Conservation (phyloP, 108 stramenopile species). For the Discostella pseudostelligera region DNA sequence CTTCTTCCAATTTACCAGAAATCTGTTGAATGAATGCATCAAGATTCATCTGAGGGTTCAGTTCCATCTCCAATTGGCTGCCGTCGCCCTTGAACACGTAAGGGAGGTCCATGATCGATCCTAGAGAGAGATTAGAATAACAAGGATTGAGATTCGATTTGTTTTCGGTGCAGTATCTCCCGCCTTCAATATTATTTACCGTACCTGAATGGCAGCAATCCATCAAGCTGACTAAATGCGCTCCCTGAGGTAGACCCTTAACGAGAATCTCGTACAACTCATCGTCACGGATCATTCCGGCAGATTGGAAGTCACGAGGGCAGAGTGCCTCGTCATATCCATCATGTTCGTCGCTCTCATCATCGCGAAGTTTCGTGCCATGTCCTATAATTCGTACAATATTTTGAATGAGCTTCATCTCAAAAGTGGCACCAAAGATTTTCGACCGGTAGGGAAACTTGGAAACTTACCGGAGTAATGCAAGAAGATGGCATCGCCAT, state of each 20-base stretch:
- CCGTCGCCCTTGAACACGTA: conserved; percentile 64
- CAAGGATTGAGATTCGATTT: too few relatives aligned
- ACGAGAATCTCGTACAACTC: conserved; percentile 56
- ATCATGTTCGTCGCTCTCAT: conserved; percentile 60
- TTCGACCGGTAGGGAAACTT: too few relatives aligned
- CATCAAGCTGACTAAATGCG: conserved; percentile 48
- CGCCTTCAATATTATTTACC: not conserved
- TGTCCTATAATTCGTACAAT: conserved; percentile 57
- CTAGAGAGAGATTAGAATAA: conserved; percentile 9
- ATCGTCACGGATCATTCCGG: conserved; percentile 65
- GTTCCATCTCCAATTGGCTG: conserved; percentile 50
- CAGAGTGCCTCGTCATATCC: conserved; percentile 65
- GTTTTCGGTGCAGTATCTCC: not conserved
- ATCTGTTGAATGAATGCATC: conserved; percentile 42
- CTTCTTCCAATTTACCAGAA: conserved; percentile 32
- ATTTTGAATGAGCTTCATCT: conserved; percentile 20
- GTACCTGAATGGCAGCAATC: conserved; percentile 67
- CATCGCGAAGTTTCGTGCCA: conserved; percentile 69
- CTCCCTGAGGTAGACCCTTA: conserved; percentile 17
- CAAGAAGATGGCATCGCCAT: conserved; percentile 68
- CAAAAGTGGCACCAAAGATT: conserved; percentile 36
- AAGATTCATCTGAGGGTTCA: conserved; percentile 52
- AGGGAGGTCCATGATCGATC: conserved; percentile 57
- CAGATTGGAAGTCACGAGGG: conserved; percentile 54
- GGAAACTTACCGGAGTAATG: conserved; percentile 57